Evolutionary conservation across 768 basidiomycete species (phyloP), one percentile per base, ranked within the genome.

Genomic region (Tylopilus sp.): DNA sequence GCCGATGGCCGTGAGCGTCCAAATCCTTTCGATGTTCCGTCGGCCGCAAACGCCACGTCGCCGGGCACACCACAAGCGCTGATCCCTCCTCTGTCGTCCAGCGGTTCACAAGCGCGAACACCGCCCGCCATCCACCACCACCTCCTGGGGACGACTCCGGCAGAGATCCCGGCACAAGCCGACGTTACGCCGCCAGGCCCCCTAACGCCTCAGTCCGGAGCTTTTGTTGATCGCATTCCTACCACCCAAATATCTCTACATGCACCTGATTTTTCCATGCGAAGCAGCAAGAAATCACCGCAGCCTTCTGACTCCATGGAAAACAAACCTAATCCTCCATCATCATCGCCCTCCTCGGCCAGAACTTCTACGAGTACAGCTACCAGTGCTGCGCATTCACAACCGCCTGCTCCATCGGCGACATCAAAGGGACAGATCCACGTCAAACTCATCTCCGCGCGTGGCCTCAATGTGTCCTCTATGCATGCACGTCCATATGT

Each of bases 391-490:
- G 38, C 56, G 10, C 57, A 63, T 25, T 19, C 69, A 44, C 58
- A 71, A 33, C 70, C 54, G 45, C 69, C 49, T 34, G 59, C 64
- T 7, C 45, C 70, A 53, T 69, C 74, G 4, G 69, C 69, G 33
- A 68, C 74, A 11, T 75, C 78, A 55, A 77, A 72, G 63, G 89
- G 89, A 55, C 92, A 94, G 72, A 87, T 99, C 50, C 91, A 92
- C 63, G 88, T 99, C 72, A 98, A 98, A 73, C 84, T 99, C 67
- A 92, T 99, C 71, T 85, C 87, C 59, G 97, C 92, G 13, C 83
- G 92, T 44, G 82, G 80, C 11, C 86, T 99, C 68, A 85, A 85
- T 58, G 86, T 93, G 48, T 78, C 78, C 40, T 79, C 84, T 14
- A 63, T 79, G 38, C 68, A 76, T 56, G 84, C 89, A 4, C 78